These are phyloP conservation scores for Golubevia sp. DNA, from an alignment of 1,284 basidiomycete species.

Conservation along the genomic window DNA sequence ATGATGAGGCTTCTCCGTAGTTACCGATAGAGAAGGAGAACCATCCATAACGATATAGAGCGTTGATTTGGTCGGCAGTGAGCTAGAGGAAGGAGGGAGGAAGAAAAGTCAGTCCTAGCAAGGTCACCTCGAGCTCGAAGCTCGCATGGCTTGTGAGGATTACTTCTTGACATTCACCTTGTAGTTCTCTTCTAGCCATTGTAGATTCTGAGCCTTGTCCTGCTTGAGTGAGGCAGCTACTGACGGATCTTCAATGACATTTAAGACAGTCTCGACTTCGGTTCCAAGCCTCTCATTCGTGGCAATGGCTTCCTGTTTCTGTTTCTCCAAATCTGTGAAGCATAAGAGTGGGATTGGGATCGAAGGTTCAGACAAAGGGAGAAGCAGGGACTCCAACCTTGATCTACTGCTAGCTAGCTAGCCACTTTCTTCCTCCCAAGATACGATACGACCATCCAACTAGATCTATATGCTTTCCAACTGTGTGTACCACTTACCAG, in stretches of 20 bases:
- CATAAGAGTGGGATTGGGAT: constrained; percentile 22
- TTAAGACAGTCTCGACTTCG: constrained; percentile 87
- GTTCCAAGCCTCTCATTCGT: constrained; percentile 82
- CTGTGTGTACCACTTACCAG: constrained; percentile 65
- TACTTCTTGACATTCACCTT: constrained; percentile 67
- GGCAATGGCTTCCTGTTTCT: constrained; percentile 72
- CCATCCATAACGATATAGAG: constrained; percentile 95
- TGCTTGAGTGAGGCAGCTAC: constrained; percentile 80
- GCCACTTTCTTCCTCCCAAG: no score
- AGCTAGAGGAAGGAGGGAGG: constrained; percentile 67
- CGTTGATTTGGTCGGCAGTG: constrained; percentile 89
- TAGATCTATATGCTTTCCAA: no score
- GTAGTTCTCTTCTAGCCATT: constrained; percentile 91
- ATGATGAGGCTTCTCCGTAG: constrained; percentile 93
- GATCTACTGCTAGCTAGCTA: no score
- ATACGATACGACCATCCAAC: no score
- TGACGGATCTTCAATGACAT: constrained; percentile 95
- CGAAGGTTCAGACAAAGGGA: no score
- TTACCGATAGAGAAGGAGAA: constrained; percentile 97
- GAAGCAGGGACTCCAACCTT: no score
- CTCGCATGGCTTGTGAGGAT: not conserved
- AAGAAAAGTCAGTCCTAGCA: not conserved
- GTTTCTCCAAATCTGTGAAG: constrained; percentile 46
- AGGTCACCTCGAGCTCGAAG: not conserved
- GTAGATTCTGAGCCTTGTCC: constrained; percentile 95